Conservation (phyloP, 2,329 filamentous ascomycete genomes). For the Thielaviopsis musarum region DNA sequence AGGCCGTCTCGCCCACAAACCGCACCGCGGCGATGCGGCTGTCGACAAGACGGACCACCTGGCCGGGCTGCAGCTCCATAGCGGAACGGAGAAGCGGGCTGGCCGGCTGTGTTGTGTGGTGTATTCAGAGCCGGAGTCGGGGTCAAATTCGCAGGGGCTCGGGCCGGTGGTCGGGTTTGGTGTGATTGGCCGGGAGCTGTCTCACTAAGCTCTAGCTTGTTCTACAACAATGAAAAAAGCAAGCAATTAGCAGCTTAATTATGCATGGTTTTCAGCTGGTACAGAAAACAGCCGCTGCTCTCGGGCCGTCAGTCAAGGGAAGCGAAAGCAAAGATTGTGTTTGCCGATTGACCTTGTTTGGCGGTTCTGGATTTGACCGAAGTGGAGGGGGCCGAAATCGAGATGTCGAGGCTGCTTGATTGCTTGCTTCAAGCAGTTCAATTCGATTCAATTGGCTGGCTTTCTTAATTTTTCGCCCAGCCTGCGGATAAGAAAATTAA, state of each 20-base stretch:
- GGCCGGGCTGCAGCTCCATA: conserved; percentile 30
- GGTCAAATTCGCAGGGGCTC: neutral
- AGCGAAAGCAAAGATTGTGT: neutral
- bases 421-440: neutral
- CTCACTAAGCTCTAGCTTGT: neutral
- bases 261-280: neutral
- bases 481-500: neutral
- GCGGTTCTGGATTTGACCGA: too few relatives aligned
- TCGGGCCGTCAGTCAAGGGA: neutral
- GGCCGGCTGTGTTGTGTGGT: neutral
- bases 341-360: neutral
- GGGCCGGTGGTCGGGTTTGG: neutral
- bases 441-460: neutral
- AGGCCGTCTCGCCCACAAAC: conserved; percentile 64
- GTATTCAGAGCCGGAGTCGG: neutral
- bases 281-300: neutral
- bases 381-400: neutral
- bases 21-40: conserved; percentile 62
- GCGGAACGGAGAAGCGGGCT: neutral
- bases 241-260: neutral
- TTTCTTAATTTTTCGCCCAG: neutral
- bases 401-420: neutral
- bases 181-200: neutral
- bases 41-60: conserved; percentile 59
- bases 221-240: neutral